Percentiles rank a stretch among this genome's conserved stretches.
Conservation (phyloP, 805 yeast genomes). For the Ogataea wickerhamii region DNA sequence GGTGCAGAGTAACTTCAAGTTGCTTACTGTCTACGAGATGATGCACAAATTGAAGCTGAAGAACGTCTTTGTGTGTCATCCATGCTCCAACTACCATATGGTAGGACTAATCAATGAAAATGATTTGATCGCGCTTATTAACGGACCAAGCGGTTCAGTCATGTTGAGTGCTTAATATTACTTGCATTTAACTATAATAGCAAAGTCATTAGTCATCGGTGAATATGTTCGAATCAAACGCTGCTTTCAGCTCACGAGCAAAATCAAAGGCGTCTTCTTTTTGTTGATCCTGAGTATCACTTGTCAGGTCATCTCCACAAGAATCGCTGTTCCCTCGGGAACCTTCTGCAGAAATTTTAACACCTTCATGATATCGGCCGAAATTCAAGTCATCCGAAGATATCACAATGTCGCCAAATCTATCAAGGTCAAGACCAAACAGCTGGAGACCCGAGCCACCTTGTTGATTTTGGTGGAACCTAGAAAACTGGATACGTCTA, state of each 20-base stretch:
- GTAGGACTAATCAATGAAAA: constrained; percentile 36
- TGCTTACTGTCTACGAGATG: constrained; percentile 36
- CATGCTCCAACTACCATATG: constrained; percentile 24
- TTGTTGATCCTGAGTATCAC: not conserved
- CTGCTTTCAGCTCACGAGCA: not conserved
- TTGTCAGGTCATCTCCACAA: not conserved
- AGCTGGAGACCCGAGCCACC: not conserved
- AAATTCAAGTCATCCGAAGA: constrained; percentile 15
- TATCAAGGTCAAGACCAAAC: constrained; percentile 8
- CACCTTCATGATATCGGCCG: constrained; percentile 18
- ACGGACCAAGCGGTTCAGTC: not conserved
- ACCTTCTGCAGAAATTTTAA: constrained; percentile 11
- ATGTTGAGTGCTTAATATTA: no score
- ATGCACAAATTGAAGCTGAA: constrained; percentile 38
- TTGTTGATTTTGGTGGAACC: constrained; percentile 4
- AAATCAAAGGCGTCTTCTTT: no score
- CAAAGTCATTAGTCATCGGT: not conserved
- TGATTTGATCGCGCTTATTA: constrained; percentile 25
- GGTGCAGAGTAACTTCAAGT: constrained; percentile 29
- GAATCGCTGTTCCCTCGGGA: not conserved
- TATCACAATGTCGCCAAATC: constrained; percentile 14
- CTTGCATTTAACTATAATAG: not conserved
- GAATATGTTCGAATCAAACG: not conserved
- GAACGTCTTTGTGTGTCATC: constrained; percentile 30
- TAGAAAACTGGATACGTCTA: constrained; percentile 23